phyloP scores from a whole-genome alignment of 2,329 filamentous ascomycete species.

The Emmonsia crescens region DNA sequence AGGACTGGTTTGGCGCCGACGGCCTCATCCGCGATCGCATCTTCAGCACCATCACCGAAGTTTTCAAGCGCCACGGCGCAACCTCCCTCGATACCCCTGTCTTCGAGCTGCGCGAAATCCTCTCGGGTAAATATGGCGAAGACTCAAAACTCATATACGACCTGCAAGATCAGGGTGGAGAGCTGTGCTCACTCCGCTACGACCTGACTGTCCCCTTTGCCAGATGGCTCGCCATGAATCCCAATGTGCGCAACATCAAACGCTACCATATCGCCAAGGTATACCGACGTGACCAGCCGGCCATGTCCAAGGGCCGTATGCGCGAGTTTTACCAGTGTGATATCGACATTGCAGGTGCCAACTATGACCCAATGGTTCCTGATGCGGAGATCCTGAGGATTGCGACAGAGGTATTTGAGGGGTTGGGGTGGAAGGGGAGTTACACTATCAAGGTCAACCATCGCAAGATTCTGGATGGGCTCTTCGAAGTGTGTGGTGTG shows the following conservation, averaged over 20 bases:
- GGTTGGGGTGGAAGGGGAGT: slow-evolving; percentile 59
- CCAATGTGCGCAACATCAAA: slow-evolving; percentile 71
- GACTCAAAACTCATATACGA: slow-evolving; percentile 90
- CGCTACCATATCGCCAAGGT: slow-evolving; percentile 94
- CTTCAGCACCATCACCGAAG: slow-evolving; percentile 61
- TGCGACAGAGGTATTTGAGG: slow-evolving; percentile 73
- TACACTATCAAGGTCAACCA: slow-evolving; percentile 93
- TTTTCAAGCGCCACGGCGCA: slow-evolving; percentile 76
- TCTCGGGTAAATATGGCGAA: slow-evolving; percentile 84
- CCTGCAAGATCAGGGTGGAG: slow-evolving; percentile 75
- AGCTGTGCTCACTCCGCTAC: slow-evolving; percentile 74
- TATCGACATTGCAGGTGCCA: slow-evolving; percentile 76
- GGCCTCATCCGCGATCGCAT: slow-evolving; percentile 73
- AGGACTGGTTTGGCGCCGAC: slow-evolving; percentile 71
- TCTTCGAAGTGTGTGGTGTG: slow-evolving; percentile 86
- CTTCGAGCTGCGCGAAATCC: slow-evolving; percentile 77
- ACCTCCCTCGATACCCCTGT: slow-evolving; percentile 71
- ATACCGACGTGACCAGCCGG: slow-evolving; percentile 68
- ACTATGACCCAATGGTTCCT: slow-evolving; percentile 81
- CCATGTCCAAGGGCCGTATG: slow-evolving; percentile 81
- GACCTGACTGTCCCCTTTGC: slow-evolving; percentile 85
- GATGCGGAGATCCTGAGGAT: slow-evolving; percentile 84
- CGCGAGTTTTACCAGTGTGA: slow-evolving; percentile 97
- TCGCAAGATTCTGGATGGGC: slow-evolving; percentile 82
- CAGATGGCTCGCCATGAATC: slow-evolving; percentile 87